Evolutionary conservation across 1,284 basidiomycete species (phyloP).

Genomic region (Wallemia hederae): DNA sequence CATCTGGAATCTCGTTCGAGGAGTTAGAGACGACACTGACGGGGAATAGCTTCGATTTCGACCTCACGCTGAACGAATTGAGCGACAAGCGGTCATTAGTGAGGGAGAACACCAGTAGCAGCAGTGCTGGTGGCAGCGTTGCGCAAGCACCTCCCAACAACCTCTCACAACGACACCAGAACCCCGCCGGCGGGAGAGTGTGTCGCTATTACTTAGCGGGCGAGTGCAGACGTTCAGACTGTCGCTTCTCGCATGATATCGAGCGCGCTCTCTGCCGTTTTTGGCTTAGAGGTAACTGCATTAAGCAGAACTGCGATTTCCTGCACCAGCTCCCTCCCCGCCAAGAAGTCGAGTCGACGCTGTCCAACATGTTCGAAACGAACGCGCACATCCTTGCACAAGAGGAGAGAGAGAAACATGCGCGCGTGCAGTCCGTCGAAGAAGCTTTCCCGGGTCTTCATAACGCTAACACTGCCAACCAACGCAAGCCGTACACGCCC

Average conservation of each 20-base stretch:
- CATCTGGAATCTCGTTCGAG: not conserved
- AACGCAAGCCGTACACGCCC: slow-evolving; percentile 5
- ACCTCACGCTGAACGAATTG: slow-evolving; percentile 4
- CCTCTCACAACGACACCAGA: slow-evolving; percentile 1
- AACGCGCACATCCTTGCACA: slow-evolving; percentile 5
- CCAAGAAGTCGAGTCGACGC: slow-evolving; percentile 28
- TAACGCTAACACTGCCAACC: slow-evolving; percentile 9
- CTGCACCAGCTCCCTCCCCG: not conserved
- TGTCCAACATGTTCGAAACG: slow-evolving; percentile 6
- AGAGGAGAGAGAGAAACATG: slow-evolving; percentile 1
- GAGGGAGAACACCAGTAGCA: slow-evolving; percentile 4
- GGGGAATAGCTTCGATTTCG: not conserved
- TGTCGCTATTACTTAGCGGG: slow-evolving; percentile 91
- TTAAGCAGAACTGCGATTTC: slow-evolving; percentile 23
- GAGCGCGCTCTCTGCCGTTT: slow-evolving; percentile 83
- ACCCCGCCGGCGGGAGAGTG: slow-evolving; percentile 20
- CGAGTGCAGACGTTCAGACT: slow-evolving; percentile 81
- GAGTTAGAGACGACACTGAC: not conserved
- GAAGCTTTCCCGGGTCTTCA: slow-evolving; percentile 5
- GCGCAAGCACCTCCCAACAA: not conserved
- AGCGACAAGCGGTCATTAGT: slow-evolving; percentile 3
- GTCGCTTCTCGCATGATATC: slow-evolving; percentile 87
- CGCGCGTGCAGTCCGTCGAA: slow-evolving; percentile 9
- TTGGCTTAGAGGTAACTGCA: slow-evolving; percentile 87
- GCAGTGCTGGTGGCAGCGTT: slow-evolving; percentile 4